Conservation (phyloP, 768 basidiomycete species). For the Tulasnella sp. region DNA sequence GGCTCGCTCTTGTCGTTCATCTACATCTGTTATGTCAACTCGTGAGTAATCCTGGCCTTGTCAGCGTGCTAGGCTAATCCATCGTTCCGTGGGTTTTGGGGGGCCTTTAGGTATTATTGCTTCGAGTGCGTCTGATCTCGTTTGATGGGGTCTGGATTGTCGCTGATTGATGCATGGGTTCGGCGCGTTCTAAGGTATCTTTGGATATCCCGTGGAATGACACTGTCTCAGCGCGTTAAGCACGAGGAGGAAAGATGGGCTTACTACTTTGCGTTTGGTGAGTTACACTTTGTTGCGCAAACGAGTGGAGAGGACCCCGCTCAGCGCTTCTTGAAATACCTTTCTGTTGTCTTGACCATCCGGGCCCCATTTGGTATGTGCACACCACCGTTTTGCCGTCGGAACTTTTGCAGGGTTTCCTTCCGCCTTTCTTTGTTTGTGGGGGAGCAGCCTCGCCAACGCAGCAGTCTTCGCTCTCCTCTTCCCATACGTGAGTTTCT, state of each 20-base stretch:
- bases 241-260: slow-evolving; percentile 86
- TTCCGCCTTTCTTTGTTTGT: slow-evolving; percentile 64
- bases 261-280: slow-evolving; percentile 81
- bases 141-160: background rate
- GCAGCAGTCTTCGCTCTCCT: slow-evolving; percentile 78
- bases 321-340: background rate
- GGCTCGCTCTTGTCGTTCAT: slow-evolving; percentile 60
- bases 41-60: slow-evolving; percentile 52
- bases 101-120: slow-evolving; percentile 66
- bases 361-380: background rate
- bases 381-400: background rate
- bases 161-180: background rate
- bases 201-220: slow-evolving; percentile 71
- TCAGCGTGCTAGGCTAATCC: background rate
- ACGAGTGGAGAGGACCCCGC: slow-evolving; percentile 24
- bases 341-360: background rate
- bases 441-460: slow-evolving; percentile 70
- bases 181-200: slow-evolving; percentile 51
- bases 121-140: slow-evolving; percentile 59
- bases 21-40: slow-evolving; percentile 81
- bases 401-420: slow-evolving; percentile 53
- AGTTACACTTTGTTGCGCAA: slow-evolving; percentile 25
- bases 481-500: slow-evolving; percentile 64
- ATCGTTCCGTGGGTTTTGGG: slow-evolving; percentile 9
- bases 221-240: slow-evolving; percentile 61